Percentiles rank a stretch among this genome's conserved stretches.
phyloP scores from a whole-genome alignment of 2,329 filamentous ascomycete species.

The Biscogniauxia mediterranea region DNA sequence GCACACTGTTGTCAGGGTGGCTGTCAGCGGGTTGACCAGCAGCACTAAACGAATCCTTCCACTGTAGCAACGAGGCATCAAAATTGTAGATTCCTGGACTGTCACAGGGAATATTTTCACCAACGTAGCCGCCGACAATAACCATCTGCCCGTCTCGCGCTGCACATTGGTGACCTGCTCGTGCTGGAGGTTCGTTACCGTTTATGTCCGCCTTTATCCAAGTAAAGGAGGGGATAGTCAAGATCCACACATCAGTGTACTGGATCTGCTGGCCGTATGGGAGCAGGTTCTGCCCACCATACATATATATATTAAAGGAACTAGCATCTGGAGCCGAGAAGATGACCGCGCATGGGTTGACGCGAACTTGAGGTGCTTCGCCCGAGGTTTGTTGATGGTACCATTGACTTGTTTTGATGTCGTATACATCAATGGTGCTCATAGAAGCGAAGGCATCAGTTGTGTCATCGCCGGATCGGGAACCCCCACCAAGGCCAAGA shows the following conservation, averaged over 20 bases:
- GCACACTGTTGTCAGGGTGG: constrained; percentile 49
- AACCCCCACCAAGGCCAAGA: constrained; percentile 70
- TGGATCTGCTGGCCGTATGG: constrained; percentile 56
- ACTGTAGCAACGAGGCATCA: constrained; percentile 63
- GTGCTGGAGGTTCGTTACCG: constrained; percentile 52
- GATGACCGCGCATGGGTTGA: constrained; percentile 70
- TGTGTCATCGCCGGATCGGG: constrained; percentile 34
- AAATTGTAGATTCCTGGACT: constrained; percentile 70
- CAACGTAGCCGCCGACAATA: constrained; percentile 68
- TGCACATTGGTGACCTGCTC: constrained; percentile 68
- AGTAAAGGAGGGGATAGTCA: constrained; percentile 70
- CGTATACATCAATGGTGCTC: constrained; percentile 66
- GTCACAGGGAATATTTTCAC: constrained; percentile 60
- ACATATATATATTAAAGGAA: constrained; percentile 76
- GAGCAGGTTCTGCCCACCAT: constrained; percentile 71
- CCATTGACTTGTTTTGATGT: constrained; percentile 69
- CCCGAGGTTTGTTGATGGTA: constrained; percentile 72
- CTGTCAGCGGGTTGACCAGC: constrained; percentile 47
- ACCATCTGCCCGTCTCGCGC: constrained; percentile 70
- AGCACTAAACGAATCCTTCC: constrained; percentile 62
- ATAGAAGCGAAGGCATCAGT: constrained; percentile 63
- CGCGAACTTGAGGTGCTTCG: constrained; percentile 59
- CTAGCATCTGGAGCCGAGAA: constrained; percentile 69
- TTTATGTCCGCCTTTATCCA: constrained; percentile 64
- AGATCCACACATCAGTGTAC: constrained; percentile 73